Evolutionary conservation across 1,139 yeast genomes (phyloP).

Genomic region (Yamadazyma sp.): DNA sequence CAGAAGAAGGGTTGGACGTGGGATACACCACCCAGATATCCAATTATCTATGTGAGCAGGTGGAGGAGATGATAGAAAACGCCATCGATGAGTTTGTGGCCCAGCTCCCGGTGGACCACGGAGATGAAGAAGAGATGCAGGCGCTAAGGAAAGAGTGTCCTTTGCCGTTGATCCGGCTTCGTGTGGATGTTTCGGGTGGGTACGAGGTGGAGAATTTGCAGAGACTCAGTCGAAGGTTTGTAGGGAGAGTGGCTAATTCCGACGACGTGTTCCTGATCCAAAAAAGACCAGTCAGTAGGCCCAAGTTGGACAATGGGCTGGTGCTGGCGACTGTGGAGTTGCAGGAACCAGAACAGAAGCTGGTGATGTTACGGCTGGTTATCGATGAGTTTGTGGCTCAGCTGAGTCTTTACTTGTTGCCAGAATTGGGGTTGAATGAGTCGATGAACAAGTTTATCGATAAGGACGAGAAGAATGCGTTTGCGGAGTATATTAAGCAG

Average conservation of each 20-base stretch:
- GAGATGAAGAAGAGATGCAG: constrained; percentile 8
- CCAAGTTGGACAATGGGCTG: constrained; percentile 14
- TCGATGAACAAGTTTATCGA: constrained; percentile 75
- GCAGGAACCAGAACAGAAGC: constrained; percentile 3
- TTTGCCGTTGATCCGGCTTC: constrained; percentile 74
- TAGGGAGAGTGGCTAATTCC: constrained; percentile 86
- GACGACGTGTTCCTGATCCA: constrained; percentile 80
- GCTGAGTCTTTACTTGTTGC: constrained; percentile 67
- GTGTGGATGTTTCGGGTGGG: constrained; percentile 89
- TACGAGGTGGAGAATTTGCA: constrained; percentile 90
- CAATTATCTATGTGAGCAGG: constrained; percentile 58
- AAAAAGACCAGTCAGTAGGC: constrained; percentile 38
- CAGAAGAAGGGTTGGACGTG: constrained; percentile 56
- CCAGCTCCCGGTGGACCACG: constrained; percentile 25
- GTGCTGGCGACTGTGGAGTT: constrained; percentile 1
- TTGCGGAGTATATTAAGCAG: constrained; percentile 65
- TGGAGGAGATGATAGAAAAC: constrained; percentile 59
- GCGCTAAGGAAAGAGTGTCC: constrained; percentile 35
- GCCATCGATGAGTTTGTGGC: constrained; percentile 56
- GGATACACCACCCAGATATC: constrained; percentile 65
- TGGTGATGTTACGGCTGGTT: constrained; percentile 46
- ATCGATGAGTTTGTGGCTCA: constrained; percentile 62
- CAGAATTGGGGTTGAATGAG: constrained; percentile 72
- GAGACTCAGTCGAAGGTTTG: constrained; percentile 85
- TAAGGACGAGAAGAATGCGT: constrained; percentile 75